Conservation (phyloP, 441 rosid genomes). For the Gossypium davidsonii region DNA sequence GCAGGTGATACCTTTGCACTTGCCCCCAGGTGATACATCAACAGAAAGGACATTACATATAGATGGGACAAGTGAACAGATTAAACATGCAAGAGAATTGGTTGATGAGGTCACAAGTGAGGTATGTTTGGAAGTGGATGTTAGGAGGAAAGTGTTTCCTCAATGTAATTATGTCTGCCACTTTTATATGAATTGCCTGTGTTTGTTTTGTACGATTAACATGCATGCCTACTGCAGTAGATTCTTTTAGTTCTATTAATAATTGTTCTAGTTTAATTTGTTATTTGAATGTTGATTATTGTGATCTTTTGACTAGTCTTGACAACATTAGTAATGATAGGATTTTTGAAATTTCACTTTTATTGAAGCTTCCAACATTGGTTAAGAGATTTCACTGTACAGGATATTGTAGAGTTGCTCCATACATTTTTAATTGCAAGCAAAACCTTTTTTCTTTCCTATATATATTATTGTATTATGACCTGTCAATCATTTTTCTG, state of each 20-base stretch:
- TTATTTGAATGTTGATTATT: background rate
- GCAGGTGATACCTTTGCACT: conserved; percentile 92
- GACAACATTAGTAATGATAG: background rate
- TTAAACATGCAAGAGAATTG: conserved; percentile 83
- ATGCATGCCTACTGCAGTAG: background rate
- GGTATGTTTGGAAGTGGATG: conserved; percentile 56
- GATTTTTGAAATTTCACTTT: background rate
- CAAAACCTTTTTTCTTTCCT: background rate
- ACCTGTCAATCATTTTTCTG: background rate
- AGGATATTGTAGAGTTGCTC: background rate
- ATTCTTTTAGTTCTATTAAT: background rate
- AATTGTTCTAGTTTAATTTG: background rate
- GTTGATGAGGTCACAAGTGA: conserved; percentile 89
- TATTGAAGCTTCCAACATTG: background rate
- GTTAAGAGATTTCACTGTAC: background rate
- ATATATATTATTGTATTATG: background rate
- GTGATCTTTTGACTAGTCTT: background rate
- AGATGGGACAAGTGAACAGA: conserved; percentile 88
- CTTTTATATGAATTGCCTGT: background rate
- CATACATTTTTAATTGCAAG: conserved; percentile 4
- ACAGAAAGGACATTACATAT: conserved; percentile 71
- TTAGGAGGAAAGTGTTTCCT: conserved; percentile 9
- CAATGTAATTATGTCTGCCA: background rate
- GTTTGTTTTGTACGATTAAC: background rate
- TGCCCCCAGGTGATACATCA: conserved; percentile 86